Conservation (phyloP, 768 basidiomycete species). For the Boletellus ananiceps region DNA sequence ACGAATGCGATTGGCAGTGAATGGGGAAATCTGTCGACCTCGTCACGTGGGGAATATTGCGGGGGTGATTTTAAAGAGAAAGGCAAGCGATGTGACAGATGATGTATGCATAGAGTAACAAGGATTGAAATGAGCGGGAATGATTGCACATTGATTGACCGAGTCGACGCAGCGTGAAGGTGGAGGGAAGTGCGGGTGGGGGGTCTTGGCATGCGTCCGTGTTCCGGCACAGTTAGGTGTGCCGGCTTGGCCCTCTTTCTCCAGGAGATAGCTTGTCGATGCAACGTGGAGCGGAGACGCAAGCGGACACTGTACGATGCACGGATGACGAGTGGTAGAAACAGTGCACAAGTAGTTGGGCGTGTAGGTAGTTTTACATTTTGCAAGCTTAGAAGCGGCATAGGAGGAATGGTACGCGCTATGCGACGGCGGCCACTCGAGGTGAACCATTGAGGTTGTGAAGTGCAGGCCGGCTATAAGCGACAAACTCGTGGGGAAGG, state of each 20-base stretch:
- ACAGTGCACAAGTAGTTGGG: conserved; percentile 58
- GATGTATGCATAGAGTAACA: conserved; percentile 57
- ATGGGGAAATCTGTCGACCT: conserved; percentile 51
- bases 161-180: conserved; percentile 15
- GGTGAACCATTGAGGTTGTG: conserved; percentile 73
- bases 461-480: conserved; percentile 72
- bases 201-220: conserved; percentile 11
- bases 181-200: conserved; percentile 10
- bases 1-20: conserved; percentile 48
- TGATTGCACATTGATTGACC: conserved; percentile 32
- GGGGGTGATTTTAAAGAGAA: conserved; percentile 36
- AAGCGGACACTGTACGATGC: conserved; percentile 59
- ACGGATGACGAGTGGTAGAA: conserved; percentile 64
- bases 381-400: conserved; percentile 53
- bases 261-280: conserved; percentile 45
- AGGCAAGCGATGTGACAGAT: conserved; percentile 46
- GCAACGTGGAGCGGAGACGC: conserved; percentile 39
- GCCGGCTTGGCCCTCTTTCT: conserved; percentile 13
- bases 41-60: conserved; percentile 46
- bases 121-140: conserved; percentile 38
- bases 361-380: conserved; percentile 74
- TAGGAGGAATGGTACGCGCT: conserved; percentile 39
- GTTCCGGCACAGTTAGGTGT: conserved; percentile 20
- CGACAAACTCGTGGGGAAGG: conserved; percentile 77
- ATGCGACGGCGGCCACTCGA: conserved; percentile 51